Base-by-base conservation (phyloP, 2,329 filamentous ascomycete species). In the Fusarium globosum region DNA sequence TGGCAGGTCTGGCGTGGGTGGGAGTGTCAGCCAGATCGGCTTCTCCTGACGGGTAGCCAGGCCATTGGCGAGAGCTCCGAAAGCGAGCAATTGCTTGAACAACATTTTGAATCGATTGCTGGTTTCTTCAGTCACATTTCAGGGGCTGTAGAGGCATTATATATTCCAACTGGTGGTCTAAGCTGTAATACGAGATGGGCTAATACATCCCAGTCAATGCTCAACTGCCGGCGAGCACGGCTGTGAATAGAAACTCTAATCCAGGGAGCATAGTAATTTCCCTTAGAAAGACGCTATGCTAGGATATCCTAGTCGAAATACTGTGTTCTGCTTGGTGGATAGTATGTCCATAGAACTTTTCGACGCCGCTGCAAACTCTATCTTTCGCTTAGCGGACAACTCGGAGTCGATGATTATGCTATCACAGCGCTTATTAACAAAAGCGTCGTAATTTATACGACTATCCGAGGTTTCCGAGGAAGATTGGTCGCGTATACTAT, bases 1-100 rank as follows among this genome's bases (percentile, higher is more conserved):
- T 21, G 83, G 83, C 6, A 85, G 77, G 1, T 75, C 68, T 33
- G 83, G 83, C 0, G 83, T 85, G 1, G 79, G 41, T 4, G 83
- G 83, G 3, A 85, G 81, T 7, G 79, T 82, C 38, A 74, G 55
- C 79, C 79, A 83, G 30, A 78, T 68, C 4, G 80, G 78, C 9
- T 73, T 77, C 4, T 63, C 61, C 28, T 78, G 77, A 43, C 76
- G 73, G 48, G 79, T 56, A 41, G 76, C 68, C 52, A 81, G 43
- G 55, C 75, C 75, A n/a, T 59, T 69, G 21, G 66, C 65, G 8
- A 71, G 30, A 48, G 57, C 53, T 11, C 41, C 70, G 18, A 73
- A 71, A 16, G 61, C 57, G 18, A 71, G 11, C 4, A 73, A 3
- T 12, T 55, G 57, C 16, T 56, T 64, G 20, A 73, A 26, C 18